Evolutionary conservation across 2,329 filamentous ascomycete genomes (phyloP), one percentile per base, ranked within the genome.

Genomic region (Pleoardoris graminearum): DNA sequence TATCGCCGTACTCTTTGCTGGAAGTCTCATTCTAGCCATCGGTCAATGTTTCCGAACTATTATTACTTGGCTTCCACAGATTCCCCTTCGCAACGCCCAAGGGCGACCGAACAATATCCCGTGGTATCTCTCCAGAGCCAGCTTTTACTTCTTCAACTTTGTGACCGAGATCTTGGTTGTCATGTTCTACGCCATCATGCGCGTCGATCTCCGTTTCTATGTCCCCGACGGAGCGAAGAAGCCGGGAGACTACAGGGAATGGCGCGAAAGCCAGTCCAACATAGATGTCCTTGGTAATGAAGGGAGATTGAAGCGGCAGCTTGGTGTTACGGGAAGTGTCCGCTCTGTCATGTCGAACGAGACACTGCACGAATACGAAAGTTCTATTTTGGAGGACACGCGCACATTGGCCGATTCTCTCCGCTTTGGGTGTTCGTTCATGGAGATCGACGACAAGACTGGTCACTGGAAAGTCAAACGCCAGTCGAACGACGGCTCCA

Each of bases 131-230:
- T 77, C 77, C 66, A 89, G 87, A 68, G 81, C 85, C 3, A 85
- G 83, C 69, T 96, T 91, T 77, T 96, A 94, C 75, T 74, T 82
- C 66, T 90, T 95, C 78, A 89, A 90, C 75, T 95, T 89, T 65
- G 77, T 77, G 19, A 79, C 91, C 29, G 91, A 96, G 72, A 75
- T 92, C 43, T 66, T 88, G 12, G 85, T 91, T 37, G 79, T 93
- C 10, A 81, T 80, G 45, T 75, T 86, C 10, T 93, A 89, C 73
- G 80, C 86, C 1, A 60, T 88, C 12, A 73, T 80, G 10, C 82
- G 91, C 32, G 85, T 95, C 55, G 91, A 96, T 68, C 79, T 82
- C 53, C 83, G 89, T 33, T 96, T 95, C 77, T 81, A 88, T 66
- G 76, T 95, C 25, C 89, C 89, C 0, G 77, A 94, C 65, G 87